Conservation (phyloP, 1,284 basidiomycete genomes). For the Microbotryum saponariae region DNA sequence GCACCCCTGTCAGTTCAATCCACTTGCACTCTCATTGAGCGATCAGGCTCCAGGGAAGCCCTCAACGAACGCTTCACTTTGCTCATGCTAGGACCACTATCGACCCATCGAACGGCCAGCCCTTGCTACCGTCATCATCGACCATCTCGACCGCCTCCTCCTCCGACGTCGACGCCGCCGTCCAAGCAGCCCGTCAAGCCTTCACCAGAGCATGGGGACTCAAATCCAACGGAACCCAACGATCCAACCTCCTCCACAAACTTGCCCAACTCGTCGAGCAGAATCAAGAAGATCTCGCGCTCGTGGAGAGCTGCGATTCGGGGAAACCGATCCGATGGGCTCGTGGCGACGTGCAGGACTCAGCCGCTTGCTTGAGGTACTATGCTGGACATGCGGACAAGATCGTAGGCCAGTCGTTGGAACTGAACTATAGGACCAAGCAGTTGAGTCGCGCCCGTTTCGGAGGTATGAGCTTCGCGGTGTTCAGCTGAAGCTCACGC, state of each 20-base stretch:
- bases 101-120: conserved; percentile 3
- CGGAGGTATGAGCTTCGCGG: no score
- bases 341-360: conserved; percentile 31
- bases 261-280: conserved; percentile 23
- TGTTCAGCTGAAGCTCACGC: conserved; percentile 11
- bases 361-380: conserved; percentile 29
- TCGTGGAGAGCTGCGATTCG: conserved; percentile 20
- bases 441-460: neutral
- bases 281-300: neutral
- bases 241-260: conserved; percentile 22
- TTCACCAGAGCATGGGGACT: conserved; percentile 28
- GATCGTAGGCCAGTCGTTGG: conserved; percentile 25
- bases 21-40: neutral
- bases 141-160: conserved; percentile 13
- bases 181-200: conserved; percentile 18
- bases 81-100: neutral
- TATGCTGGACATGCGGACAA: conserved; percentile 28
- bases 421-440: conserved; percentile 22
- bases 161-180: conserved; percentile 30
- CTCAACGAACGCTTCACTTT: no score
- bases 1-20: conserved; percentile 1
- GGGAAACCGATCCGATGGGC: conserved; percentile 30
- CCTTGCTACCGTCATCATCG: neutral
- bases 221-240: conserved; percentile 19
- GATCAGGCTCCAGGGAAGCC: no score